Evolutionary conservation across 306 rosid genomes (phyloP), one percentile per base, ranked within the genome.

Genomic region (Trifolium dubium): DNA sequence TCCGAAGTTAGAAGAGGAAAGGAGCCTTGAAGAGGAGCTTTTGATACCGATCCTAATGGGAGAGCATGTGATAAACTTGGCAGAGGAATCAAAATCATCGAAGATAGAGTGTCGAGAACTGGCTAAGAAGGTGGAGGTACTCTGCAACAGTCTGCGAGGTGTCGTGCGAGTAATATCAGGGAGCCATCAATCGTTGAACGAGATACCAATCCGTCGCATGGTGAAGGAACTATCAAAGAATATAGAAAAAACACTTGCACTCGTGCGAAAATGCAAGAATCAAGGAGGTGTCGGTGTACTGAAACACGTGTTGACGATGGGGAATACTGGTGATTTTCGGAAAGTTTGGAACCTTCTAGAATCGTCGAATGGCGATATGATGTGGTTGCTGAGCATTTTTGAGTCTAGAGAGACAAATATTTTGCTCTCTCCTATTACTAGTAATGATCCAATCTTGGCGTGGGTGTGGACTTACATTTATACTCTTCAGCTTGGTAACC

Each of bases 391-490:
- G 10, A 86, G 85, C 2, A 85, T 91, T 32, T 78, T 88, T 31
- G 91, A 91, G 55, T 85, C 89, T 3, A 90, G 86, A 8, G 97
- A 86, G 0, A 63, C 83, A 6, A 67, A 81, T 40, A 69, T 93
- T 5, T 80, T 93, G 0, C 83, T 93, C 2, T 93, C 97, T 0
- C 96, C 93, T 2, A 93, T 93, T 13, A 93, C 92, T 5, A 88
- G 90, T 68, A 89, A 85, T 62, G 93, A 91, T 77, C 97, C 97
- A 0, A 93, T 88, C 6, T 81, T 93, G 5, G 89, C 97, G 0
- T 91, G 96, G 93, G 96, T 93, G 1, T 91, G 98, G 98, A 82
- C 91, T 32, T 69, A 28, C 66, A 85, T 77, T 23, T 85, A 92
- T 28, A 78, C 92, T 1, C 81, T 91, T 13, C 98, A 91, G 55